Evolutionary conservation across 495 filamentous ascomycete genomes (phyloP).

Genomic region (Bombardia bombarda): DNA sequence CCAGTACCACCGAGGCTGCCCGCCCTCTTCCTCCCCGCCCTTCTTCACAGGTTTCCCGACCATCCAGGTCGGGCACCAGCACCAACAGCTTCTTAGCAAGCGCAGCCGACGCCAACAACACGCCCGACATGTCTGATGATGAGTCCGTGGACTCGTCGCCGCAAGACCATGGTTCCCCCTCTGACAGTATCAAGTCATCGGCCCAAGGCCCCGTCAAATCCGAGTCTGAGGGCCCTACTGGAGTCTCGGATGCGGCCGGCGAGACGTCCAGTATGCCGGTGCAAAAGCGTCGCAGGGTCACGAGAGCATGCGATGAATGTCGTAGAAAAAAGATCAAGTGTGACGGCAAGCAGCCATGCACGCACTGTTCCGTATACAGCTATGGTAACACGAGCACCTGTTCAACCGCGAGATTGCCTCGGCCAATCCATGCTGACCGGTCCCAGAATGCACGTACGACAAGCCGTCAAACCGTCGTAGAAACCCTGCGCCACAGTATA

Average conservation of each 20-base stretch:
- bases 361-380: conserved; percentile 95
- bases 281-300: conserved; percentile 85
- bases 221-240: conserved; percentile 18
- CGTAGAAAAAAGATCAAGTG: conserved; percentile 98
- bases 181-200: conserved; percentile 20
- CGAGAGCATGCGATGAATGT: conserved; percentile 92
- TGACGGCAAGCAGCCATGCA: conserved; percentile 95
- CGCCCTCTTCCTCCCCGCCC: neutral
- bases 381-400: conserved; percentile 61
- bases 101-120: conserved; percentile 7
- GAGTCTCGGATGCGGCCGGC: conserved; percentile 5
- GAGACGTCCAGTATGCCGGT: conserved; percentile 44
- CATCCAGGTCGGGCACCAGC: conserved; percentile 12
- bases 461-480: conserved; percentile 93
- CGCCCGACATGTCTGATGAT: conserved; percentile 28
- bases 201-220: conserved; percentile 14
- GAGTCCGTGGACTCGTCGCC: conserved; percentile 24
- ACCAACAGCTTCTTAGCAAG: conserved; percentile 9
- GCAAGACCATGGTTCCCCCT: conserved; percentile 23
- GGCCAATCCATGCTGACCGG: conserved; percentile 23
- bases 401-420: neutral
- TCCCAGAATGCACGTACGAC: conserved; percentile 90
- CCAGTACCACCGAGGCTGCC: neutral
- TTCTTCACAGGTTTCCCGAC: conserved; percentile 15
- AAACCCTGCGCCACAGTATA: conserved; percentile 91